These are phyloP conservation scores for Meripilus lineatus DNA, from an alignment of 1,284 basidiomycete genomes.

Conservation along the genomic window DNA sequence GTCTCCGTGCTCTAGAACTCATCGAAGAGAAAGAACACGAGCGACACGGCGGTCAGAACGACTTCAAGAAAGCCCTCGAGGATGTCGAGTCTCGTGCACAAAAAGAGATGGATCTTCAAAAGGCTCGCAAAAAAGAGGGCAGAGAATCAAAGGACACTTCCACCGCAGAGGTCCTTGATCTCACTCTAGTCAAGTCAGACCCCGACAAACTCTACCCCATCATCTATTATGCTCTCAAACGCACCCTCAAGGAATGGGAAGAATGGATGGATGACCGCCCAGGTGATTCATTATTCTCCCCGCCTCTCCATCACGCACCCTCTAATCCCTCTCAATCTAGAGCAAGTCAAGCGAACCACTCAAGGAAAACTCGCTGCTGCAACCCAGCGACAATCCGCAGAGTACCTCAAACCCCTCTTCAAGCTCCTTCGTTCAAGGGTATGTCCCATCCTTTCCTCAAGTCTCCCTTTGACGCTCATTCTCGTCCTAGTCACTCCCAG, in stretches of 20 bases:
- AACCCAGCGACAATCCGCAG: conserved; percentile 92
- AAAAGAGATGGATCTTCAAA: conserved; percentile 28
- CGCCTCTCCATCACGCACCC: background rate
- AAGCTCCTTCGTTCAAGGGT: conserved; percentile 83
- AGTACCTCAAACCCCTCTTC: conserved; percentile 97
- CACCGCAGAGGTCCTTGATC: conserved; percentile 63
- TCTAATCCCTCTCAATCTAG: conserved; percentile 29
- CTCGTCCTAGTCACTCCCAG: conserved; percentile 62
- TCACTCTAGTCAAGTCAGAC: conserved; percentile 83
- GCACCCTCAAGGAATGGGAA: conserved; percentile 93
- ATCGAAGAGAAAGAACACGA: conserved; percentile 85
- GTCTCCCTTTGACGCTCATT: background rate
- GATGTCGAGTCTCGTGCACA: conserved; percentile 81
- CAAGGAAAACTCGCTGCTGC: conserved; percentile 95
- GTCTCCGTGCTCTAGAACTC: conserved; percentile 89
- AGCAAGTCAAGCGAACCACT: conserved; percentile 76
- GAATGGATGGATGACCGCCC: conserved; percentile 90
- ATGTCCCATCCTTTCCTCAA: conserved; percentile 28
- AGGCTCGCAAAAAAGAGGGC: conserved; percentile 63
- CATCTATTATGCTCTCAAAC: conserved; percentile 96
- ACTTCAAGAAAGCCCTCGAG: conserved; percentile 91
- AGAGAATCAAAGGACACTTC: conserved; percentile 42
- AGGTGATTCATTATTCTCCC: conserved; percentile 40
- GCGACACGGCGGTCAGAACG: conserved; percentile 79
- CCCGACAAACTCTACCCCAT: conserved; percentile 96